Conservation (phyloP, 2,329 filamentous ascomycete genomes). For the Pezicula radicicola region DNA sequence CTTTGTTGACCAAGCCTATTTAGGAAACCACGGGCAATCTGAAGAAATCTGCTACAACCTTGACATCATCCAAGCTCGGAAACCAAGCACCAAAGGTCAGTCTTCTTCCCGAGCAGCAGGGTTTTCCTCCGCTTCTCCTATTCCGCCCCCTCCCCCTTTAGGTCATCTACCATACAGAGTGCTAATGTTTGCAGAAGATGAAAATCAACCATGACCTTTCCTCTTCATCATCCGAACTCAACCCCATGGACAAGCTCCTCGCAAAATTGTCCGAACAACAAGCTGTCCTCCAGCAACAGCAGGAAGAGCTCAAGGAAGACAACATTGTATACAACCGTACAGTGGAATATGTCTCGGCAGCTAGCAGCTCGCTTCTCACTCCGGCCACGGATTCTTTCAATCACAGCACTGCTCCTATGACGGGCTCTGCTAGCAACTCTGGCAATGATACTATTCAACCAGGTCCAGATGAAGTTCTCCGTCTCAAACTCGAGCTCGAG, state of each 20-base stretch:
- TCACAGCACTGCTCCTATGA: slow-evolving; percentile 40
- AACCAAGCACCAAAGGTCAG: slow-evolving; percentile 55
- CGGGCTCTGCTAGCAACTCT: slow-evolving; percentile 48
- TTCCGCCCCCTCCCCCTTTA: too few relatives aligned
- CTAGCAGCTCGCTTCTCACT: slow-evolving; percentile 59
- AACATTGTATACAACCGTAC: slow-evolving; percentile 19
- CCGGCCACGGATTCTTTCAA: slow-evolving; percentile 55
- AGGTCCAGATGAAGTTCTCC: slow-evolving; percentile 56
- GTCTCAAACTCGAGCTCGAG: slow-evolving; percentile 68
- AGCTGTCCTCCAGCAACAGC: slow-evolving; percentile 55
- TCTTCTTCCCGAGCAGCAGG: slow-evolving; percentile 1
- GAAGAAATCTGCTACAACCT: slow-evolving; percentile 37
- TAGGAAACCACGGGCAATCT: slow-evolving; percentile 21
- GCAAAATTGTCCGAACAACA: slow-evolving; percentile 74
- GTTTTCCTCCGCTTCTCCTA: background rate
- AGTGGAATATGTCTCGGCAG: slow-evolving; percentile 42
- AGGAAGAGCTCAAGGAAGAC: slow-evolving; percentile 45
- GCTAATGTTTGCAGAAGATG: slow-evolving; percentile 39
- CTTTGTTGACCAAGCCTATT: background rate
- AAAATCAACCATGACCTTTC: slow-evolving; percentile 43
- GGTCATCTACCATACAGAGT: background rate
- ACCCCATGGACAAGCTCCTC: slow-evolving; percentile 69
- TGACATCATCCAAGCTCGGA: slow-evolving; percentile 51
- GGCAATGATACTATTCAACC: slow-evolving; percentile 32
- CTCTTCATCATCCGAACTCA: slow-evolving; percentile 35